A percentile compares a stretch with the other conserved stretches of the same genome.
Conservation (phyloP, 331 rosid genomes). For the Phaseolus coccineus region DNA sequence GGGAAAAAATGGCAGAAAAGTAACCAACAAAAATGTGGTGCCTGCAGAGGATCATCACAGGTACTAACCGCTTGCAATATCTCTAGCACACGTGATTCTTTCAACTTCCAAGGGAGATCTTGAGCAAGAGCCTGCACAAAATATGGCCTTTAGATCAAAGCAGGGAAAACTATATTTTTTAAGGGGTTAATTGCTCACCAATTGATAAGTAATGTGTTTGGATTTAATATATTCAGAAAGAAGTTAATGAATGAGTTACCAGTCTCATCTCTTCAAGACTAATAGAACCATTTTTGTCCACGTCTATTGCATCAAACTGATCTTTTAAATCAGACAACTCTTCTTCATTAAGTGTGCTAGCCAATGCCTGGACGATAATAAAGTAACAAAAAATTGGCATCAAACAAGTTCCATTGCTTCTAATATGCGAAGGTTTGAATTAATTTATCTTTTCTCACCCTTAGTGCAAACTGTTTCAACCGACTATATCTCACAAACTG, state of each 20-base stretch:
- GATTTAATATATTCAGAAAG: constrained; percentile 4
- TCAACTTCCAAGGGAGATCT: constrained; percentile 97
- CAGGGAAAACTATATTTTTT: constrained; percentile 25
- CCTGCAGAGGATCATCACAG: constrained; percentile 37
- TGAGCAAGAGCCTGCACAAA: constrained; percentile 95
- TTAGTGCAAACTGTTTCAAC: constrained; percentile 93
- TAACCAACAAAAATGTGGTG: constrained; percentile 11
- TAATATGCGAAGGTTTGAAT: constrained; percentile 34
- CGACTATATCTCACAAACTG: constrained; percentile 93
- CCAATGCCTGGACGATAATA: constrained; percentile 79
- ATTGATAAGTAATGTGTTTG: constrained; percentile 13
- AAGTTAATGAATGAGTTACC: constrained; percentile 50
- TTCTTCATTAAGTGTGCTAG: constrained; percentile 89
- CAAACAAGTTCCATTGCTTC: constrained; percentile 36
- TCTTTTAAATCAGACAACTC: constrained; percentile 92
- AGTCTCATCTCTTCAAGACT: constrained; percentile 99
- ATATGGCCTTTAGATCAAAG: constrained; percentile 41
- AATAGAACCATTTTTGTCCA: constrained; percentile 94
- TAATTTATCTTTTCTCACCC: constrained; percentile 61
- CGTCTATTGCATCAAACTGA: constrained; percentile 97
- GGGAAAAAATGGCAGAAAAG: background rate
- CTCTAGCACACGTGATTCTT: constrained; percentile 88
- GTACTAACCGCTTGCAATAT: constrained; percentile 89
- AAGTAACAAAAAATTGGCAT: constrained; percentile 34
- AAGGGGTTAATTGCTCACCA: constrained; percentile 11